These are phyloP conservation scores for Dioscorea dumetorum DNA, from an alignment of 106 monocot genomes.

Conservation along the genomic window DNA sequence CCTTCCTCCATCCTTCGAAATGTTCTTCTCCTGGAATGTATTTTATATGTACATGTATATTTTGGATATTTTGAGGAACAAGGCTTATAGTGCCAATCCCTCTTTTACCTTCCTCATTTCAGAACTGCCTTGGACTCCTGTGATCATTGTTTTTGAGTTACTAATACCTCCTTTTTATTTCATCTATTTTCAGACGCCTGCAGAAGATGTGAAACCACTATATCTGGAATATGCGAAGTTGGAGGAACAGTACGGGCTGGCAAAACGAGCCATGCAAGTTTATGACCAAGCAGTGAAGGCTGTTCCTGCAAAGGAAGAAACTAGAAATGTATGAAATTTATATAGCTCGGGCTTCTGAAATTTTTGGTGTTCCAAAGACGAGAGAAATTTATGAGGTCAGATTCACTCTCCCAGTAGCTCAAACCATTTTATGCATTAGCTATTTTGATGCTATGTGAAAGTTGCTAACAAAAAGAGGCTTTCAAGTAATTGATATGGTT, in stretches of 20 bases:
- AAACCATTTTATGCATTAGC: no score
- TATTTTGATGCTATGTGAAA: no score
- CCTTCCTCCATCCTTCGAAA: no score
- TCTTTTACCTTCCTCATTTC: neutral
- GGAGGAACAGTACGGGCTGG: slow-evolving; percentile 90
- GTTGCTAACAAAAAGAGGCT: no score
- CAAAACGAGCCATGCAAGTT: slow-evolving; percentile 89
- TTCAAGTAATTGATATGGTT: no score
- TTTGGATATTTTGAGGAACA: no score
- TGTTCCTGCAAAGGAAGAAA: slow-evolving; percentile 74
- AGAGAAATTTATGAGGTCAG: slow-evolving; percentile 94
- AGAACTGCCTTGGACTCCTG: neutral
- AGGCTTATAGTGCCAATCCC: neutral
- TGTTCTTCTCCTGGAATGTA: no score
- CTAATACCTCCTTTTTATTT: neutral
- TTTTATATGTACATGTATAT: no score
- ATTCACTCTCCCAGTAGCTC: neutral
- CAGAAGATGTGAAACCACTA: slow-evolving; percentile 78
- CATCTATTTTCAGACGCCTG: slow-evolving; percentile 57
- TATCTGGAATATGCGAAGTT: slow-evolving; percentile 94
- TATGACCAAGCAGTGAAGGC: slow-evolving; percentile 94
- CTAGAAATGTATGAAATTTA: slow-evolving; percentile 97
- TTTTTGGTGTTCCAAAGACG: slow-evolving; percentile 98
- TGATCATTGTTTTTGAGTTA: neutral
- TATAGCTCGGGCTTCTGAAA: slow-evolving; percentile 86